Evolutionary conservation across 805 yeast genomes (phyloP), one percentile per base, ranked within the genome.

Genomic region (Metschnikowia anglica): DNA sequence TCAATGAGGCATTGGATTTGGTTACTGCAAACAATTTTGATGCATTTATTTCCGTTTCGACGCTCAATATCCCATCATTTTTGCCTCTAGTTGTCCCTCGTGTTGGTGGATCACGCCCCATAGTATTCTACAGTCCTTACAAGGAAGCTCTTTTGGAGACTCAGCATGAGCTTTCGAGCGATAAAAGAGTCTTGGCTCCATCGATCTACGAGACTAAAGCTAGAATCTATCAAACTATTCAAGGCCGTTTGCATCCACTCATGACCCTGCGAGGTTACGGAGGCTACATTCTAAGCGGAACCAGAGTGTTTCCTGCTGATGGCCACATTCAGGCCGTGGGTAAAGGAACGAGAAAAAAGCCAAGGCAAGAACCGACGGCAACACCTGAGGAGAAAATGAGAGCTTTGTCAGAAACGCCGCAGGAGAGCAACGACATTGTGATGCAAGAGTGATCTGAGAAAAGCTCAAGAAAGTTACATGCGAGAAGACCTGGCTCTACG

Each of bases 251-350:
- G 56, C 99, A 93, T 62, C 99, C 99, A 0, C 59, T 83, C 47
- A 93, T 93, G 99, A 87, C 97, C 0, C 81, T 84, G 74, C 76
- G 88, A 55, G 89, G 96, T 5, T 90, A 85, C 44, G 98, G 97
- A 25, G 99, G 99, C 0, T 91, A 80, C 61, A 61, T 93, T 2
- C 68, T 89, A 51, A 76, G 81, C 70, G 95, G 91, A 3, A 77
- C 86, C 12, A 73, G 86, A 37, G 97, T 93, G 0, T 67, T 80
- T 40, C 96, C 97, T 2, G 65, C 72, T 34, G 83, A 77, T 25
- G 59, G 60, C 23, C 72, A 73, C 27, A 79, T 80, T 34, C 79
- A 77, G 13, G 85, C 87, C 10, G 83, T 86, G 5, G 88, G 88
- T 4, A 80, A 86, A 45, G 82, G 85, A 31, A 63, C 73, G 28